phyloP scores from a whole-genome alignment of 306 rosid species.

The Prunus mongolica region DNA sequence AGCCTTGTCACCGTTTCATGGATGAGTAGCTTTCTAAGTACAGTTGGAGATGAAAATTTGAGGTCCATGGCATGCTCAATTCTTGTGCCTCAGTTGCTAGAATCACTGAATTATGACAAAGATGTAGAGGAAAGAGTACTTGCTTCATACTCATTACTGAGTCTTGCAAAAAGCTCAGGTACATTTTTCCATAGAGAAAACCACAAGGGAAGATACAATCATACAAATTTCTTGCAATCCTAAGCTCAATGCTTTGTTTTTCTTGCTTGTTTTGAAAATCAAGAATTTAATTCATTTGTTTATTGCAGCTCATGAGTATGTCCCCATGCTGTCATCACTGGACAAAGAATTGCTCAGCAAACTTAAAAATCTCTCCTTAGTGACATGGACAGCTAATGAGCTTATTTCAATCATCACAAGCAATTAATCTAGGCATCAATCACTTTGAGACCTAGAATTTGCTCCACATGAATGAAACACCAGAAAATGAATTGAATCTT shows the following conservation, averaged over 20 bases:
- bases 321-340: slow-evolving; percentile 21
- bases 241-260: too few species aligned
- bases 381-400: slow-evolving; percentile 84
- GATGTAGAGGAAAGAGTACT: slow-evolving; percentile 81
- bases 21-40: slow-evolving; percentile 55
- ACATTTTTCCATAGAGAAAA: not conserved
- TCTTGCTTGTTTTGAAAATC: not conserved
- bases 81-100: slow-evolving; percentile 48
- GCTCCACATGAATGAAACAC: not conserved
- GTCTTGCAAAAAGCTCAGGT: slow-evolving; percentile 61
- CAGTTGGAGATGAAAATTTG: slow-evolving; percentile 36
- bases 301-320: slow-evolving; percentile 42
- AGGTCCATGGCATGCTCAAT: slow-evolving; percentile 43
- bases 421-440: not conserved
- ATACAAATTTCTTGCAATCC: not conserved
- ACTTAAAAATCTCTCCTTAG: slow-evolving; percentile 63
- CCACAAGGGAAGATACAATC: not conserved
- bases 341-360: slow-evolving; percentile 43
- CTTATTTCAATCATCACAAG: slow-evolving; percentile 44
- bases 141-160: slow-evolving; percentile 63
- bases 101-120: slow-evolving; percentile 48
- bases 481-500: not conserved
- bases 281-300: not conserved
- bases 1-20: slow-evolving; percentile 68
- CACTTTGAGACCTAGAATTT: not conserved